These are phyloP conservation scores for Ceratocystis diversiconidia DNA, from an alignment of 2,329 filamentous ascomycete genomes.

Conservation along the genomic window DNA sequence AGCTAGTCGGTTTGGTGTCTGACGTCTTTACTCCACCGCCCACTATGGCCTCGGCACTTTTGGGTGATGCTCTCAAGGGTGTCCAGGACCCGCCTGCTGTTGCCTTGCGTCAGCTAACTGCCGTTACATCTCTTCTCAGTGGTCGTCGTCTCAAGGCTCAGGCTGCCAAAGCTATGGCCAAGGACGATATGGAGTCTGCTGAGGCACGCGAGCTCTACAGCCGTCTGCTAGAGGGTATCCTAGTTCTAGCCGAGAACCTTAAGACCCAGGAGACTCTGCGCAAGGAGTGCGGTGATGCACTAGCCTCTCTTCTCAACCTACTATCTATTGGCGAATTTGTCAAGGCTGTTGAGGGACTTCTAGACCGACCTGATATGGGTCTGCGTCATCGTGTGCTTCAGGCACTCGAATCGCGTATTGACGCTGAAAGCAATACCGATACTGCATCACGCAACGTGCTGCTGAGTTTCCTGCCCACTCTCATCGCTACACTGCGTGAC, in stretches of 20 bases:
- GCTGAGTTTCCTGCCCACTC: conserved; percentile 63
- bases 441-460: conserved; percentile 52
- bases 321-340: conserved; percentile 81
- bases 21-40: conserved; percentile 68
- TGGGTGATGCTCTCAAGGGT: conserved; percentile 32
- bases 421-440: conserved; percentile 57
- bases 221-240: conserved; percentile 48
- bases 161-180: conserved; percentile 41
- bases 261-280: conserved; percentile 43
- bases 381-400: conserved; percentile 66
- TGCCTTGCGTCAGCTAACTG: conserved; percentile 40
- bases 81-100: conserved; percentile 33
- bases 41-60: conserved; percentile 54
- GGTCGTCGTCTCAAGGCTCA: conserved; percentile 43
- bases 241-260: conserved; percentile 51
- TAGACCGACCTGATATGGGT: conserved; percentile 60
- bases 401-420: conserved; percentile 67
- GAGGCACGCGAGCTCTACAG: conserved; percentile 56
- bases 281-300: conserved; percentile 49
- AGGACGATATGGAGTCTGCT: conserved; percentile 51
- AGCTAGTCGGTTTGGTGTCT: conserved; percentile 57
- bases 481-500: conserved; percentile 62
- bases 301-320: conserved; percentile 69
- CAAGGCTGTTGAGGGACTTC: conserved; percentile 68
- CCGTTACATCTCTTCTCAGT: conserved; percentile 44